Evolutionary conservation across 371 early-diverging fungal genomes (phyloP), one percentile per base, ranked within the genome.

Genomic region (Mortierella sp.): DNA sequence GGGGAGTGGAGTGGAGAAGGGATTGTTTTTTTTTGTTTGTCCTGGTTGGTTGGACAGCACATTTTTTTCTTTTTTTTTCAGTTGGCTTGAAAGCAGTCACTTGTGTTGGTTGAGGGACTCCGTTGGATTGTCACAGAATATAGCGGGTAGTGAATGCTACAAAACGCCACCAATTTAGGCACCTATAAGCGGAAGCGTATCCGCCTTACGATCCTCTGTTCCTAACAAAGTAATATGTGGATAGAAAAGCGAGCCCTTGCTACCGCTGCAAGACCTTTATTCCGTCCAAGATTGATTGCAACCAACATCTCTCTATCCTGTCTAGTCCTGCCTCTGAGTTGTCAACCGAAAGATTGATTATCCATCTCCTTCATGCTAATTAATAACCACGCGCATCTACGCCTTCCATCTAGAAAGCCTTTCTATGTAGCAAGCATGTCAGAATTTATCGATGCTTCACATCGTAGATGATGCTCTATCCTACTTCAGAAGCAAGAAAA

Each of bases 1-100:
- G 31, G 40, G 51, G 34, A 43, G 19, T 5, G 26, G 24, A 26
- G 28, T 24, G 28, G 50, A 40, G 55, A 21, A 54, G 67, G 34
- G 37, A 24, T 34, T 64, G 37, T 34, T 64, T 64, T 64, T 34
- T 64, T 64, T 64, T 64, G 67, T 64, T 64, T 64, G 67, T 21
- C 9, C 37, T 34, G 34, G 40, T 34, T 34, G 34, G 67, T 64
- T 59, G 10, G 24, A 14, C 21, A 37, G 59, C 59, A 51, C 72
- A 14, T 48, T 71, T 48, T 48, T 71, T 73, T 73, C 55, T 73
- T 54, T 73, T 73, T 72, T 73, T 54, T 72, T 51, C 13, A 5
- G 21, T 24, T 14, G 16, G 72, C 26, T 19, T 28, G 6, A 43
- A 48, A 46, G 46, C 43, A 70, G 46, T 48, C 48, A 43, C 46